Base-by-base conservation (phyloP, 306 rosid species). In the Luffa acutangula region DNA sequence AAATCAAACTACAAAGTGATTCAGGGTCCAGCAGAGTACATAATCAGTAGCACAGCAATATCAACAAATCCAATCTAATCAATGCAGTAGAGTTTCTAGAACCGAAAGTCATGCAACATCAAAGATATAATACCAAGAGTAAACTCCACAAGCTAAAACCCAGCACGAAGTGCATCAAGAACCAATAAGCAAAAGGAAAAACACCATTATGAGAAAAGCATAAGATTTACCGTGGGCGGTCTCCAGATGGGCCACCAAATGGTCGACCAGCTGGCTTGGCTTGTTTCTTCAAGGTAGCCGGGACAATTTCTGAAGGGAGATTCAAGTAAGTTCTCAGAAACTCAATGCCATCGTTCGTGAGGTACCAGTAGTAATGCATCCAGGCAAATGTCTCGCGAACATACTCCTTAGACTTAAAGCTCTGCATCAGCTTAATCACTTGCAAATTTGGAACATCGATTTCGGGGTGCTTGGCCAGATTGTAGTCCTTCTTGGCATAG, bases 351-450 rank as follows among this genome's bases (percentile, higher is more conserved):
- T 91, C 96, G 33, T 95, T 95, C 2, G 97, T 93, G 13, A 91
- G 89, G 82, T 87, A 93, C 98, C 97, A 93, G 84, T 93, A 91
- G 78, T 95, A 91, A 70, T 95, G 91, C 97, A 91, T 93, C 96
- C 97, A 95, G 0, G 97, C 97, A 36, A 95, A 95, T 3, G 97
- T 95, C 83, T 93, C 96, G 1, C 93, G 88, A 31, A 95, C 97
- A 4, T 91, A 95, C 87, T 90, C 97, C 84, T 85, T 93, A 0
- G 98, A 95, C 72, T 95, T 93, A 72, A 95, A 90, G 65, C 98
- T 95, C 90, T 93, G 97, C 97, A 93, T 93, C 18, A 95, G 86
- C 91, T 93, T 95, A 7, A 95, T 91, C 84, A 91, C 97, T 87
- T 95, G 97, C 46, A 95, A 87, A 79, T 93, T 95, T 0, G 97